Evolutionary conservation across 1,284 basidiomycete species (phyloP), one percentile per base, ranked within the genome.

Genomic region (Mycena citricolor): DNA sequence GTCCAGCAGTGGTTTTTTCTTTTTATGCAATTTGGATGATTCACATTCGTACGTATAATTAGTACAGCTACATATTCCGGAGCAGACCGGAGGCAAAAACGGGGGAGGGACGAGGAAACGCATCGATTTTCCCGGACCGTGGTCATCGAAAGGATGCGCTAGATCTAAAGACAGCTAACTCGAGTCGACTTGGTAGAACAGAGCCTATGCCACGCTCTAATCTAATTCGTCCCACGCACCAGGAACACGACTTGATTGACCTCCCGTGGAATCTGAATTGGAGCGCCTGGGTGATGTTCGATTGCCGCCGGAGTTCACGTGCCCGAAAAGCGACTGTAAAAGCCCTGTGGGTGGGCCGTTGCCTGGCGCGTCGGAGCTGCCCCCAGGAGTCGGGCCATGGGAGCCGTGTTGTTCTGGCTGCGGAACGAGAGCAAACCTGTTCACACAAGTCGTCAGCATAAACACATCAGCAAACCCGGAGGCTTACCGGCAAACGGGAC

Each of bases 401-500:
- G 60, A 51, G 36, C 35, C 52, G 44, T 69, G 68, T 13, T 69
- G 59, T 14, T 66, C 68, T 23, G 73, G 74, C 58, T 80, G 75
- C 12, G 76, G 71, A 8, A 79, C 64, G 2, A 84, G 67, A 39
- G 80, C 74, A 58, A 75, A 66, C 50, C 79, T 79, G 42, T 13
- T 20, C 32, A 35, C 8, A 2, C 19, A 34, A 17, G n/a, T 44
- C 16, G 39, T 33, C 13, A 16, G 2, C 5, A 48, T 8, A 31
- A 37, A 16, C 10, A 10, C 11, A 37, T 6, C 29, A 8, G 14
- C 12, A 37, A 44, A 12, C 46, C 14, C 39, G 30, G 44, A 32
- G 10, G 59, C 77, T 26, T 60, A 86, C 79, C 88, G 76, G 70
- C 89, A 92, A 10, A 90, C 86, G 25, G 89, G 89, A 66, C 89